Percentiles rank a stretch among this genome's conserved stretches.
These are phyloP conservation scores for Rhizophora apiculata DNA, from an alignment of 345 rosid genomes.

Conservation along the genomic window DNA sequence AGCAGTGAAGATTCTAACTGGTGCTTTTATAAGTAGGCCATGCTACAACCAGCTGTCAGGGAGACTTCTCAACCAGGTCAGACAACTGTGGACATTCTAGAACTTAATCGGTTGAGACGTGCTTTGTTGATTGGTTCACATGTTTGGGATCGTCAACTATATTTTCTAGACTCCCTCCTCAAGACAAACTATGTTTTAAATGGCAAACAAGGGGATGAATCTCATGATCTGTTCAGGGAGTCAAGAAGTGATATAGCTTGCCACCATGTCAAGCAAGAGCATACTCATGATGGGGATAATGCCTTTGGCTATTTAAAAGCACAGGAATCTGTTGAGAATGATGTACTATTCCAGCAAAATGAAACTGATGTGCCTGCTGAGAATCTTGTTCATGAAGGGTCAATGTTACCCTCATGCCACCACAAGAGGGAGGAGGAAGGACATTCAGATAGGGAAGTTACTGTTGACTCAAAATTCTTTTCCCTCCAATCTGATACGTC, in stretches of 20 bases:
- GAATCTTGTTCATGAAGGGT: constrained; percentile 28
- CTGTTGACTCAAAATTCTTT: constrained; percentile 16
- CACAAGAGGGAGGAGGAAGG: constrained; percentile 33
- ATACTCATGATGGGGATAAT: constrained; percentile 18
- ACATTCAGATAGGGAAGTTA: constrained; percentile 43
- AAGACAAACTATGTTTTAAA: constrained; percentile 39
- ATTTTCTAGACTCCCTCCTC: constrained; percentile 60
- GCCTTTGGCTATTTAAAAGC: constrained; percentile 27
- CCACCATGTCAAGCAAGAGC: constrained; percentile 30
- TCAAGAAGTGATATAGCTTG: constrained; percentile 20
- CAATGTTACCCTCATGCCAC: constrained; percentile 20
- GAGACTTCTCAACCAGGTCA: constrained; percentile 40
- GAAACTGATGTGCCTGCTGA: constrained; percentile 21
- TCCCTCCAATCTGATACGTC: constrained; percentile 44
- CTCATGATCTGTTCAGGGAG: constrained; percentile 31
- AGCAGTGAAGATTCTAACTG: constrained; percentile 6
- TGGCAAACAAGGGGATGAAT: constrained; percentile 32
- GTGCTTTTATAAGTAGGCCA: constrained; percentile 41
- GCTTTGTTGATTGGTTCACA: constrained; percentile 65
- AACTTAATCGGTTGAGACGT: constrained; percentile 63
- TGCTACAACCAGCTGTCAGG: constrained; percentile 47
- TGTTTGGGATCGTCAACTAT: constrained; percentile 79
- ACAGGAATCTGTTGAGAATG: constrained; percentile 29
- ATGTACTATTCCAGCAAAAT: constrained; percentile 24
- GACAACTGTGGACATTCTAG: constrained; percentile 62